phyloP scores from a whole-genome alignment of 805 yeast genomes.

The Gaillardinia entomophila region DNA sequence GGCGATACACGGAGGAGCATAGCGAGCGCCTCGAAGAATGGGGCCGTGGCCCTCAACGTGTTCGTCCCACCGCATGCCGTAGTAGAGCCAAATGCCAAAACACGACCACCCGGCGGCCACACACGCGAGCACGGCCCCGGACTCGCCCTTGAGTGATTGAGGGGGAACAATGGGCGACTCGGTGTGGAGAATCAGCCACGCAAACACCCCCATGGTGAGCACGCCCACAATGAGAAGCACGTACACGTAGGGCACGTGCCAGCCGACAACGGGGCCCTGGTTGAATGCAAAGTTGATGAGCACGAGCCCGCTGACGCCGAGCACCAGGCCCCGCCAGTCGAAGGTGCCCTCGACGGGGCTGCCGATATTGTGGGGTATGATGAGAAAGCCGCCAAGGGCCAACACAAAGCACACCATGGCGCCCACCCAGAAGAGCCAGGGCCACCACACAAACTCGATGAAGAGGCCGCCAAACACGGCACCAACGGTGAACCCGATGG shows the following conservation, averaged over 20 bases:
- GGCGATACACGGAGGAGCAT: constrained; percentile 10
- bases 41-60: constrained; percentile 6
- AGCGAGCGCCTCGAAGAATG: constrained; percentile 10
- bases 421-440: constrained; percentile 27
- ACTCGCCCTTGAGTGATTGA: constrained; percentile 7
- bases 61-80: constrained; percentile 9
- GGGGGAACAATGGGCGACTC: constrained; percentile 11
- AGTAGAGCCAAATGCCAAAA: constrained; percentile 13
- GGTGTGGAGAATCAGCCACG: constrained; percentile 4
- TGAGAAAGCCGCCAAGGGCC: constrained; percentile 13
- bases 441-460: constrained; percentile 27
- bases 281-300: constrained; percentile 14
- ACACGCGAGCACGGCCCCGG: constrained; percentile 12
- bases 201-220: constrained; percentile 6
- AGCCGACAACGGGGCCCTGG: constrained; percentile 14
- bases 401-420: constrained; percentile 13
- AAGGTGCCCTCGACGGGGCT: constrained; percentile 9
- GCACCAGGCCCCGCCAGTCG: constrained; percentile 20
- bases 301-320: constrained; percentile 10
- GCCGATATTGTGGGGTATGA: constrained; percentile 25
- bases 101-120: constrained; percentile 15
- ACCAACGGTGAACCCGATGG: constrained; percentile 25
- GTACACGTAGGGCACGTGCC: constrained; percentile 13
- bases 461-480: constrained; percentile 21
- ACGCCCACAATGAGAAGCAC: constrained; percentile 12